Evolutionary conservation across 306 rosid genomes (phyloP).

Genomic region (Vicia faba): DNA sequence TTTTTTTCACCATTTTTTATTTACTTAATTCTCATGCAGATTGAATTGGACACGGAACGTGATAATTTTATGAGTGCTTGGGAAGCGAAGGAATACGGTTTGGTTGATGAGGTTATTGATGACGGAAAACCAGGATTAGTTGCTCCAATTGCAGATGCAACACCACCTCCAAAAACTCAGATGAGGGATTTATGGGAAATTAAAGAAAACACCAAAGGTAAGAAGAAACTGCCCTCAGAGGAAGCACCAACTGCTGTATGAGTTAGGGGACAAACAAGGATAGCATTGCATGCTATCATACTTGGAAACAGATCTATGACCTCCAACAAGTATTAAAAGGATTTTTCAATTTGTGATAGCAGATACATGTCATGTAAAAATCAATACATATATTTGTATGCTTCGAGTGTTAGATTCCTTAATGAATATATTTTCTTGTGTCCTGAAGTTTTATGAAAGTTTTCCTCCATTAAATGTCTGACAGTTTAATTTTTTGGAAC

Average conservation of each 20-base stretch:
- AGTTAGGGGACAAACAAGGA: constrained; percentile 22
- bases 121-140: constrained; percentile 92
- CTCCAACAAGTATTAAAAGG: constrained; percentile 20
- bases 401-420: constrained; percentile 21
- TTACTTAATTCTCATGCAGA: constrained; percentile 46
- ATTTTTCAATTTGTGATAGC: constrained; percentile 31
- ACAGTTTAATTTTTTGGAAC: too few species aligned
- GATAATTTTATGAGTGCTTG: constrained; percentile 94
- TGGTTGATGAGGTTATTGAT: constrained; percentile 81
- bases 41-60: constrained; percentile 77
- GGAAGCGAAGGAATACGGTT: constrained; percentile 92
- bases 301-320: constrained; percentile 12
- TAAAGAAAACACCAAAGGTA: constrained; percentile 58
- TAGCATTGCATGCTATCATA: constrained; percentile 14
- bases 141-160: constrained; percentile 71
- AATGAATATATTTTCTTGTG: constrained; percentile 21
- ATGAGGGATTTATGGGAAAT: constrained; percentile 62
- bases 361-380: constrained; percentile 28
- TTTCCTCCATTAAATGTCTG: background rate
- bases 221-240: constrained; percentile 76
- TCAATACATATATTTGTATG: constrained; percentile 26
- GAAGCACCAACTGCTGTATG: constrained; percentile 63
- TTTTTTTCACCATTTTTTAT: background rate
- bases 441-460: background rate
- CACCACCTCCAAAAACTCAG: constrained; percentile 75